Evolutionary conservation across 2,329 filamentous ascomycete species (phyloP), one percentile per base, ranked within the genome.

Genomic region (Cercospora sojina): DNA sequence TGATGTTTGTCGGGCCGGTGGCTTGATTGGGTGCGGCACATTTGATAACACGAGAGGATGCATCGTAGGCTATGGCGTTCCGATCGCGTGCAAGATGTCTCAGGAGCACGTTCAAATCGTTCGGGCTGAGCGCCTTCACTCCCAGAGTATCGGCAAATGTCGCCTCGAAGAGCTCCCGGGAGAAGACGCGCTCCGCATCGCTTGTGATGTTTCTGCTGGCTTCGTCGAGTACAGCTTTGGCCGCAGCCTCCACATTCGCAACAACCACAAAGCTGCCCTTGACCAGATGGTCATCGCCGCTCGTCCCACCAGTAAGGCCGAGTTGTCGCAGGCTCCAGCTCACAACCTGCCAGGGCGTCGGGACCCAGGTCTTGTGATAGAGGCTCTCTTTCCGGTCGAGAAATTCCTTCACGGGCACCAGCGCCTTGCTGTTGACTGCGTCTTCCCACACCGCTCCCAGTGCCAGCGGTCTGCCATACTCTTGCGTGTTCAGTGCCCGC

Each of bases 401-500:
- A 73, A 96, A 99, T 9, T 90, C 85, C 13, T 86, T 80, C 10
- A 94, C 74, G 0, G 90, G 87, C 12, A 97, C 82, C 77, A 97
- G 86, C 53, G 90, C 88, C 56, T 85, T 87, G 51, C 84, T 86
- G 60, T 85, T 82, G 1, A 95, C 80, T 0, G 91, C 91, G 73
- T 98, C 94, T 65, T 86, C 82, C 58, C 98, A 82, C 5, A 93
- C 95, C 3, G 89, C 87, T 1, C 90, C 90, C 0, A 99, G 82
- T 3, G 91, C 92, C 9, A 94, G 84, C 1, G 95, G 95, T 55
- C 89, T 86, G 1, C 95, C 95, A 78, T 88, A 93, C 73, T 94
- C 88, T 53, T 88, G 88, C 58, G 85, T 91, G 71, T 93, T 89
- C 62, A 99, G 82, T 38, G 88, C 87, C 25, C 87, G 85, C 23